Conservation (phyloP, 306 rosid species). For the Hippophae gyantsensis region DNA sequence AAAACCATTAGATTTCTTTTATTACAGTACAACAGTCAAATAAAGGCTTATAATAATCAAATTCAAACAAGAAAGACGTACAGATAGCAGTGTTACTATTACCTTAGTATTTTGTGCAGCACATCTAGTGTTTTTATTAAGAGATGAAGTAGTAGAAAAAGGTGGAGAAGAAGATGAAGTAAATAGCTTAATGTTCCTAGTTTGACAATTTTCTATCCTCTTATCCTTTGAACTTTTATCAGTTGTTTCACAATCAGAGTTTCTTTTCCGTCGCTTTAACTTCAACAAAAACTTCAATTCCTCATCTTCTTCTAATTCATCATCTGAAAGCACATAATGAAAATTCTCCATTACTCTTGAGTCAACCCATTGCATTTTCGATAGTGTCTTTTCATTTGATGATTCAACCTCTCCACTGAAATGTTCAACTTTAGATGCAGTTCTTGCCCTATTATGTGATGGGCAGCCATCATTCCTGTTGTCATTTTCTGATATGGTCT, state of each 20-base stretch:
- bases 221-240: constrained; percentile 13
- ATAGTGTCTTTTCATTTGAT: constrained; percentile 3
- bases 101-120: constrained; percentile 18
- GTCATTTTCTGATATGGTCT: constrained; percentile 16
- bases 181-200: constrained; percentile 5
- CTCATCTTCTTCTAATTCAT: constrained; percentile 16
- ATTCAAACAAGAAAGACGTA: neutral
- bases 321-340: constrained; percentile 2
- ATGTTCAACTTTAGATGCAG: constrained; percentile 18
- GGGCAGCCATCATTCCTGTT: constrained; percentile 5
- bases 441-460: constrained; percentile 5
- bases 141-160: constrained; percentile 14
- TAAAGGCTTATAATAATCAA: neutral
- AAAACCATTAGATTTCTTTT: constrained; percentile 10
- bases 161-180: constrained; percentile 17
- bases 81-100: constrained; percentile 4
- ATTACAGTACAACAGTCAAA: neutral
- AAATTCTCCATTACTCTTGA: constrained; percentile 3
- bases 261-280: constrained; percentile 33
- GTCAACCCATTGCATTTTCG: constrained; percentile 20
- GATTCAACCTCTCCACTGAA: neutral
- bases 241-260: constrained; percentile 2
- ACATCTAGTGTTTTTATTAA: neutral
- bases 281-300: constrained; percentile 20
- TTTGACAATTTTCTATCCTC: neutral